Base-by-base conservation (phyloP, 228 moss, liverwort and hornwort species). In the Sphagnum magellanicum region DNA sequence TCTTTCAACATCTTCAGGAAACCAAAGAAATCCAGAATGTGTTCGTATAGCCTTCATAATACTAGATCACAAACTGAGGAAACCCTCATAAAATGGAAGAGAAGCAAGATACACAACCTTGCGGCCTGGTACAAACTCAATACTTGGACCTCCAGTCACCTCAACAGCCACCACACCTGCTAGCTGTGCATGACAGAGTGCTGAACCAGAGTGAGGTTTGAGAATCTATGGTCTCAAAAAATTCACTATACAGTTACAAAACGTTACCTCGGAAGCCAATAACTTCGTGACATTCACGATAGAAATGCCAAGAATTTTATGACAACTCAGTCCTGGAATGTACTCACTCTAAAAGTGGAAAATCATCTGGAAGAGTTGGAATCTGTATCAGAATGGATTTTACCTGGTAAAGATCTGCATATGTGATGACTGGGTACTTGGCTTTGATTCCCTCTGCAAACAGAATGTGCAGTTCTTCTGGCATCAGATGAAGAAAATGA, bases 391-490 rank as follows among this genome's bases (percentile, higher is more conserved):
- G 32, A 32, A 32, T 46, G 32, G 5, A 51, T 32, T 70, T 62
- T 50, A 92, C 96, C 92, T 97, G 96, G 70, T 93, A 97, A 59
- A 97, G 75, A 85, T 97, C 96, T 60, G 93, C 96, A 68, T 97
- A 97, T 48, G 96, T 93, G 61, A 93, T 78, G 73, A 84, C 74
- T 50, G 88, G 80, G 49, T 93, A 97, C 70, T 90, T 91, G 70
- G 76, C 68, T 82, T 97, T 93, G 68, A 91, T 84, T 32, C 74
- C 83, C 83, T 97, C 93, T 93, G 89, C 72, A 67, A 69, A 17
- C 32, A 64, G 9, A n/a, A 61, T 3, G 32, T 32, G 32, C 32
- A 32, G 32, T 32, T 32, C 32, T 32, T 32, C 32, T 32, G 32
- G 32, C 32, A 32, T 32, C 32, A 32, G 32, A 32, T 32, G 32